A percentile compares a stretch with the other conserved stretches of the same genome.
Conservation (phyloP, 495 filamentous ascomycete species). For the Neurospora discreta region DNA sequence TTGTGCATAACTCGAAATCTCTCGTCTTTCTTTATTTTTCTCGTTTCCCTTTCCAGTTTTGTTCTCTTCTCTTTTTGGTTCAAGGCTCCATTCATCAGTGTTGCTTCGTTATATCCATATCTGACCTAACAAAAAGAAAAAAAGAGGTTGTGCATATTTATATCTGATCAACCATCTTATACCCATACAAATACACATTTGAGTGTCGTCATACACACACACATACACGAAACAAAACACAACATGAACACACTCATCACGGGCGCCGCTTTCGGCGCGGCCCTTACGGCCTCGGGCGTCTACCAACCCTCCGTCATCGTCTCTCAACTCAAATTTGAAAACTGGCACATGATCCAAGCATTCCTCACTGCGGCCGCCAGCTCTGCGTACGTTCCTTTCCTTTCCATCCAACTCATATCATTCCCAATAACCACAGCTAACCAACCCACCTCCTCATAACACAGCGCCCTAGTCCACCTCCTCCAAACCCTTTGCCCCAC, state of each 20-base stretch:
- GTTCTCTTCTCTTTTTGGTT: not conserved
- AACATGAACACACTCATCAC: conserved; percentile 24
- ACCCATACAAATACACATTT: not conserved
- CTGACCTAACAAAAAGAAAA: not conserved
- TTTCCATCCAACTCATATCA: too few species aligned
- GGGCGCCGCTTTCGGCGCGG: conserved; percentile 44
- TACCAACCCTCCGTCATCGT: conserved; percentile 42
- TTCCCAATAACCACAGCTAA: too few species aligned
- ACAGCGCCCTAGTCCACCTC: conserved; percentile 21
- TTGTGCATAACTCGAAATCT: not conserved
- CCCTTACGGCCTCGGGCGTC: conserved; percentile 41
- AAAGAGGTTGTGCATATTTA: not conserved
- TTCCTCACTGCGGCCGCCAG: conserved; percentile 44
- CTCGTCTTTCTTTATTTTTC: not conserved
- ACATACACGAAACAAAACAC: not conserved
- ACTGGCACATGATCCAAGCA: conserved; percentile 48
- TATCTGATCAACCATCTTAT: not conserved
- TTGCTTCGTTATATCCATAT: not conserved
- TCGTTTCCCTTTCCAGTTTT: not conserved
- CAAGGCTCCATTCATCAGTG: not conserved
- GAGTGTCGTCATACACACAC: not conserved
- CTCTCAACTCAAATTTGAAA: conserved; percentile 38
- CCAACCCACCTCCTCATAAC: too few species aligned
- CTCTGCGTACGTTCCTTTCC: conserved; percentile 36
- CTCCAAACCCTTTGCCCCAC: conserved; percentile 21